Base-by-base conservation (phyloP, 331 rosid genomes). In the Rhamnella rubrinervis region DNA sequence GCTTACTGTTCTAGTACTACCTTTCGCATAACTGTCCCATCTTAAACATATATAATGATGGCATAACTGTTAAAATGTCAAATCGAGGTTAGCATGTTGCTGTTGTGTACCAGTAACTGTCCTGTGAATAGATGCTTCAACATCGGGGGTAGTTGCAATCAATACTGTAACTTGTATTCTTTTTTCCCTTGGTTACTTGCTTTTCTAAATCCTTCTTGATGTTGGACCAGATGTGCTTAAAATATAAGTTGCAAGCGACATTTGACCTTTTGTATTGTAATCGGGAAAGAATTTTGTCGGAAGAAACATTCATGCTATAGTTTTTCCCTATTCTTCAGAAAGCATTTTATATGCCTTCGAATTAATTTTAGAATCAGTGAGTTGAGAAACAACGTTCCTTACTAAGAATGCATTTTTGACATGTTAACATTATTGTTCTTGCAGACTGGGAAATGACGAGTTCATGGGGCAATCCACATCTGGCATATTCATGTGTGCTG, bases 381-480 rank as follows among this genome's bases (percentile, higher is more conserved):
- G 11, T 44, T 49, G 6, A 6, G 15, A 8, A 18, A 49, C 11
- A 14, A 16, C 0, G 14, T 40, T 52, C 63, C 19, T n/a, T 19
- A 59, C 50, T 5, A 8, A 50, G 39, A 56, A 51, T 46, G 63
- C 16, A 62, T 50, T n/a, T 65, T 59, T 44, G 59, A 49, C 68
- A 44, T 19, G 18, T 63, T 28, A 20, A 49, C 63, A 26, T 26
- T 38, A 16, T 28, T 13, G 19, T 49, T 31, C 44, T 21, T 85
- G 83, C 88, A 93, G 98, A 83, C 63, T 93, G 65, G 98, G 98
- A 72, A 88, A 39, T 71, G 92, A 88, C 40, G 98, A 92, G n/a
- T 78, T 71, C 72, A 55, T 83, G 8, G 81, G 86, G 35, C 96
- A 88, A 63, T 87, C 89, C 7, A 89, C 98, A 63, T 83, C 93